phyloP scores from a whole-genome alignment of 1,139 yeast genomes.

The Pichia sp. region DNA sequence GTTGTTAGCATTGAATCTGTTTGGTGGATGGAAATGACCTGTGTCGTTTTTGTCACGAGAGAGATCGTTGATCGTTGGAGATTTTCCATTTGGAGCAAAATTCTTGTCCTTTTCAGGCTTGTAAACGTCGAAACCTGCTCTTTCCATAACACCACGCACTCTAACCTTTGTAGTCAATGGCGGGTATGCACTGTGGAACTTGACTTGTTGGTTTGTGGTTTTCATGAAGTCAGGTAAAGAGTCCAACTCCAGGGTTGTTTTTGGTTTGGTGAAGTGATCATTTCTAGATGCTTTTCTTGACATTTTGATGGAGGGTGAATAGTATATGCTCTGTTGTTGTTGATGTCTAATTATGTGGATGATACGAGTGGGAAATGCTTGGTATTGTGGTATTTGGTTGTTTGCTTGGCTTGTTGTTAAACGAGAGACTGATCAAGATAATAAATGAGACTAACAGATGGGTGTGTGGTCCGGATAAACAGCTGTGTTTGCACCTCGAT shows the following conservation, averaged over 20 bases:
- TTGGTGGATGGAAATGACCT: conserved; percentile 10
- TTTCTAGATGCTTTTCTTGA: background rate
- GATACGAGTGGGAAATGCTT: too few relatives aligned
- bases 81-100: background rate
- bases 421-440: too few relatives aligned
- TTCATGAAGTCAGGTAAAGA: conserved; percentile 33
- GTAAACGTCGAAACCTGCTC: conserved; percentile 61
- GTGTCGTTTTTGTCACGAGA: background rate
- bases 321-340: too few relatives aligned
- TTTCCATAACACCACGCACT: conserved; percentile 56
- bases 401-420: too few relatives aligned
- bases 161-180: conserved; percentile 51
- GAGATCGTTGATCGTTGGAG: conserved; percentile 7
- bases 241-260: conserved; percentile 21
- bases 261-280: background rate
- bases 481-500: too few relatives aligned
- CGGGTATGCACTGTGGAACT: conserved; percentile 44
- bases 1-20: conserved; percentile 7
- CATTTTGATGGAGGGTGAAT: too few relatives aligned
- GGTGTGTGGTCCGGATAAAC: too few relatives aligned
- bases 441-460: too few relatives aligned
- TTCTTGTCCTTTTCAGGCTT: conserved; percentile 23
- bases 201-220: conserved; percentile 28
- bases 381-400: too few relatives aligned
- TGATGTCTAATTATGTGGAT: too few relatives aligned